These are phyloP conservation scores for Rhododendron henanense DNA, from an alignment of 148 eudicot genomes.

Conservation along the genomic window DNA sequence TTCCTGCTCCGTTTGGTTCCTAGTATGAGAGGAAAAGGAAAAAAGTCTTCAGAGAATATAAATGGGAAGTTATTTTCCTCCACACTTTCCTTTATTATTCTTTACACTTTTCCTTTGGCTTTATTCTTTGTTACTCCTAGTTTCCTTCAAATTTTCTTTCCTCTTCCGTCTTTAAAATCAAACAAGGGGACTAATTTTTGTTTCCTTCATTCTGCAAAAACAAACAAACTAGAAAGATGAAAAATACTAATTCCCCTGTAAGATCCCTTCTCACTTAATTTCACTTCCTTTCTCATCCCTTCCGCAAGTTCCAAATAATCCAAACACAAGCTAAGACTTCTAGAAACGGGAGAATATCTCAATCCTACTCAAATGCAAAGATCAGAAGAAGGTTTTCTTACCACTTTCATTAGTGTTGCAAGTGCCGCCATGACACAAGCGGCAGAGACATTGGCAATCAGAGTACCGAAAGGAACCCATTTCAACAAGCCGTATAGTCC, in stretches of 20 bases:
- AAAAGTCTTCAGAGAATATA: no score
- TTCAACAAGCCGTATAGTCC: conserved; percentile 43
- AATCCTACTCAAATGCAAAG: neutral
- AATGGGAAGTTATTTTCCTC: neutral
- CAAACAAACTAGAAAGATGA: neutral
- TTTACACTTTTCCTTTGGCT: neutral
- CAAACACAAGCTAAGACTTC: neutral
- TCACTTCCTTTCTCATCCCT: neutral
- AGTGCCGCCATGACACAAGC: conserved; percentile 88
- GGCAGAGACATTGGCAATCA: conserved; percentile 74
- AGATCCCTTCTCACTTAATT: neutral
- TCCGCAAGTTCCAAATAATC: no score
- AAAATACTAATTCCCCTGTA: neutral
- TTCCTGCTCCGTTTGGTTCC: neutral
- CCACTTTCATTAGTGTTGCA: conserved; percentile 61
- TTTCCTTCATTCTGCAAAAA: neutral
- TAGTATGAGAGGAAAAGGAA: neutral
- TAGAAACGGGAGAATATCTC: neutral
- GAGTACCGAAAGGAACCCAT: conserved; percentile 90
- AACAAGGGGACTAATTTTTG: neutral
- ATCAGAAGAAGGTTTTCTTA: neutral
- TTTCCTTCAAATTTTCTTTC: neutral
- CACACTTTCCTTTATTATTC: neutral
- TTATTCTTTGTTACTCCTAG: neutral
- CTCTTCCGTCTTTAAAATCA: neutral